These are phyloP conservation scores for Forsythia suspensa DNA, from an alignment of 257 asterid genomes.

Conservation along the genomic window DNA sequence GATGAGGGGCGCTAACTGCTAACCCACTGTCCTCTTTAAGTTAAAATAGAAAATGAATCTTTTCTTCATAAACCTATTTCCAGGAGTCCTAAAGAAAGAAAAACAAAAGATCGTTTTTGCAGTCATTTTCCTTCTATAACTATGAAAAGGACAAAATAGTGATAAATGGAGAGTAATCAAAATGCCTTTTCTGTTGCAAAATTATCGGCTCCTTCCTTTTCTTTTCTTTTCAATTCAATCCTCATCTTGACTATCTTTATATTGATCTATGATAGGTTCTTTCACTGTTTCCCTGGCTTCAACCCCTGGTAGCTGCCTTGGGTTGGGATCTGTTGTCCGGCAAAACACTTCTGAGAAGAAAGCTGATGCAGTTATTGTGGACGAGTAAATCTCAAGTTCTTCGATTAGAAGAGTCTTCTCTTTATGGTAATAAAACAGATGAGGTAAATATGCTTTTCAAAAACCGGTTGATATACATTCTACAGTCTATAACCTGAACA, in stretches of 20 bases:
- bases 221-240: constrained; percentile 9
- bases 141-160: constrained; percentile 7
- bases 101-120: not conserved
- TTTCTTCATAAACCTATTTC: constrained; percentile 16
- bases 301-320: constrained; percentile 91
- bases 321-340: constrained; percentile 99
- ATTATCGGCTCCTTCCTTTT: constrained; percentile 8
- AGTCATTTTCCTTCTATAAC: not conserved
- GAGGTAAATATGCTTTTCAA: constrained; percentile 52
- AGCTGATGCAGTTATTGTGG: constrained; percentile 87
- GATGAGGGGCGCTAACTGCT: not conserved
- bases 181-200: constrained; percentile 17
- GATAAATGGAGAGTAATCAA: constrained; percentile 11
- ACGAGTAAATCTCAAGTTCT: constrained; percentile 89
- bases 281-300: constrained; percentile 83
- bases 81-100: constrained; percentile 20
- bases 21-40: not conserved
- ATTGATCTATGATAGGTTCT: constrained; percentile 56
- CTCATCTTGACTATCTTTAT: constrained; percentile 10
- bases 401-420: constrained; percentile 75
- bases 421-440: constrained; percentile 57
- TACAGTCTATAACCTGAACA: constrained; percentile 13
- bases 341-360: constrained; percentile 73
- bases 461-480: not conserved
- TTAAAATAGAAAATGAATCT: constrained; percentile 5